Base-by-base conservation (phyloP, 1,139 yeast species). In the Pneumocystis jirovecii region DNA sequence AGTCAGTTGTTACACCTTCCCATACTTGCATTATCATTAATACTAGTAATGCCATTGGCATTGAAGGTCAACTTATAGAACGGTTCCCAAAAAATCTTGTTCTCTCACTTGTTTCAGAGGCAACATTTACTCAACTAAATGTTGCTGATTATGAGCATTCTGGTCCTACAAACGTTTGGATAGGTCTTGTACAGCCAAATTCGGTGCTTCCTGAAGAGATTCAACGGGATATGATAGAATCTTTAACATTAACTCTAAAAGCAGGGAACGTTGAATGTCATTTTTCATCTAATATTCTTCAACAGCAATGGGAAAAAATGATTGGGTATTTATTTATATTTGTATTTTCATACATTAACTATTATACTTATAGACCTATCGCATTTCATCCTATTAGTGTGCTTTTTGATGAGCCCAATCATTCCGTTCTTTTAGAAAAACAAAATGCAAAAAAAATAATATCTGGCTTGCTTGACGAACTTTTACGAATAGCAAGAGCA, bases 21-120 rank as follows among this genome's bases (percentile, higher is more conserved):
- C 74, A 76, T 39, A 80, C 89, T 4, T 78, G 82, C 3, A 82
- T 88, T 66, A 65, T 70, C 34, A 66, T 70, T 66, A 70, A 70
- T 66, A 70, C 72, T 17, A 67, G 70, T 45, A 82, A 86, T 71
- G 95, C 95, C 3, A 78, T 86, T 66, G 90, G 85, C 57, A 85
- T 86, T 68, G 95, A 88, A 72, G 77, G 76, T 65, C 83, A 87
- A 1, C 80, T 85, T 70, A 78, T 83, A 62, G 77, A 79, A 65
- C 76, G 79, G 62, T 86, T 79, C 72, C 93, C 95, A 7, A 74
- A 78, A 0, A 82, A 82, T 64, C 74, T 82, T 21, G 81, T 86
- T 5, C 76, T 88, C 31, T 83, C 88, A 64, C 67, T 70, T 29
- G 71, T 70, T 60, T 63, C 67, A 59, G 70, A 66, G 19, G 63